These are phyloP conservation scores for Ophiostoma angusticollis DNA, from an alignment of 2,329 filamentous ascomycete species.

Conservation along the genomic window DNA sequence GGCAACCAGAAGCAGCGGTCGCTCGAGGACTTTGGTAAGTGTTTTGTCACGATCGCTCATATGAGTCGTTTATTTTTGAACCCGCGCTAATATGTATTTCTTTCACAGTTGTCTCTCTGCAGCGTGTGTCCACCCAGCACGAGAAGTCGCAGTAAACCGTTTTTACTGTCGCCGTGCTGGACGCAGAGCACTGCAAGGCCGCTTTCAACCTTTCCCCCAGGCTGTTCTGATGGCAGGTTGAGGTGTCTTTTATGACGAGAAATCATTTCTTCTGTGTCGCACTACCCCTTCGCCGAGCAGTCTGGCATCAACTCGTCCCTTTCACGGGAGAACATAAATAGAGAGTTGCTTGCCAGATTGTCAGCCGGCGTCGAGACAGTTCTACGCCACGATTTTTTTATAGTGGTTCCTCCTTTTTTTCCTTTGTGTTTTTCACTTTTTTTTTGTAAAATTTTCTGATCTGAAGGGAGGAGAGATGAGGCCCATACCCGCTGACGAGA, in stretches of 20 bases:
- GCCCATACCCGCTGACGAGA: conserved; percentile 15
- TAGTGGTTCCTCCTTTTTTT: conserved; percentile 17
- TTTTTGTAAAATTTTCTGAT: conserved; percentile 22
- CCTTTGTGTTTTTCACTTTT: conserved; percentile 24
- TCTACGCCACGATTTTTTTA: background rate
- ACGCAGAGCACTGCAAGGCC: too few relatives aligned
- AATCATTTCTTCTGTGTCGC: conserved; percentile 6
- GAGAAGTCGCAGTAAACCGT: conserved; percentile 62
- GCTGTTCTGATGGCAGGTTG: too few relatives aligned
- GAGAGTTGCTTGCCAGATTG: conserved; percentile 2
- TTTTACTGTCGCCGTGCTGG: background rate
- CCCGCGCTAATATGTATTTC: conserved; percentile 31
- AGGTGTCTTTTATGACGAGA: conserved; percentile 7
- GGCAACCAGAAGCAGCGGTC: conserved; percentile 71
- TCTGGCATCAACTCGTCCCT: conserved; percentile 22
- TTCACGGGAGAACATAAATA: conserved; percentile 6
- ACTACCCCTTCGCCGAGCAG: conserved; percentile 15
- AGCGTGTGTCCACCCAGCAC: conserved; percentile 84
- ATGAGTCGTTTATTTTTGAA: background rate
- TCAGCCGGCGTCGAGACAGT: conserved; percentile 1
- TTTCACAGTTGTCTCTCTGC: conserved; percentile 68
- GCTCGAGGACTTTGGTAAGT: conserved; percentile 79
- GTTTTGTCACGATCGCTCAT: conserved; percentile 6
- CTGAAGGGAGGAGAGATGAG: conserved; percentile 15
- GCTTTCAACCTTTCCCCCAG: too few relatives aligned